Evolutionary conservation across 2,329 filamentous ascomycete genomes (phyloP).

Genomic region (Colletotrichum destructivum): DNA sequence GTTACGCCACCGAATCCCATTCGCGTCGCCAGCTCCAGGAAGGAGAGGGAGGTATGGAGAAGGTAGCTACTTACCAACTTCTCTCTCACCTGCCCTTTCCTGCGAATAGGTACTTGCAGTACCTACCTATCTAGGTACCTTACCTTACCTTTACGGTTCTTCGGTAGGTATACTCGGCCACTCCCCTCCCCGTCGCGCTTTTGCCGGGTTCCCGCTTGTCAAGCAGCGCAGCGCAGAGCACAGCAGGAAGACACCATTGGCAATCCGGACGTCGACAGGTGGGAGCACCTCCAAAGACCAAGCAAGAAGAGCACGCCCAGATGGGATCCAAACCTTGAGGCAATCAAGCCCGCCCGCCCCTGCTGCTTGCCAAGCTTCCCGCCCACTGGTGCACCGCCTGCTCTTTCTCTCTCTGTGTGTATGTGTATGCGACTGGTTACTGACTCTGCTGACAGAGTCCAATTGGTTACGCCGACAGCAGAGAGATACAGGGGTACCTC

Average conservation of each 20-base stretch:
- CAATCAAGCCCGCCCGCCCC: conserved; percentile 3
- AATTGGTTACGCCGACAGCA: background rate
- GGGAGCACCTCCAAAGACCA: background rate
- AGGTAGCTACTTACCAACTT: background rate
- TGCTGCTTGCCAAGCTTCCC: conserved; percentile 28
- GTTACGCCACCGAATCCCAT: too few relatives aligned
- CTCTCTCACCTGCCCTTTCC: background rate
- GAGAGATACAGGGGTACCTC: background rate
- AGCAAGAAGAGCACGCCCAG: background rate
- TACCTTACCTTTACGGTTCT: conserved; percentile 2
- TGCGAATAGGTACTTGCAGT: too few relatives aligned
- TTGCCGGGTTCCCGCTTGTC: background rate
- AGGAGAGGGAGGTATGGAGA: background rate
- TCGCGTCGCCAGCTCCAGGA: too few relatives aligned
- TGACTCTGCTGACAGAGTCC: too few relatives aligned
- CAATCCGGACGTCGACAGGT: background rate
- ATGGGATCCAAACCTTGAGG: background rate
- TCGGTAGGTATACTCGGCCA: conserved; percentile 18
- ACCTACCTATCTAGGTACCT: too few relatives aligned
- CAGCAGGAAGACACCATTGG: too few relatives aligned
- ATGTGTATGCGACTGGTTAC: too few relatives aligned
- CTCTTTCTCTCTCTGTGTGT: too few relatives aligned
- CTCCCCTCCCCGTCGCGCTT: conserved; percentile 5
- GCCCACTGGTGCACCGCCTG: background rate
- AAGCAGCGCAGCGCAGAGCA: background rate